A percentile compares a stretch with the other conserved stretches of the same genome.
phyloP scores from a whole-genome alignment of 352 stramenopile species.

The Phytophthora sp. region DNA sequence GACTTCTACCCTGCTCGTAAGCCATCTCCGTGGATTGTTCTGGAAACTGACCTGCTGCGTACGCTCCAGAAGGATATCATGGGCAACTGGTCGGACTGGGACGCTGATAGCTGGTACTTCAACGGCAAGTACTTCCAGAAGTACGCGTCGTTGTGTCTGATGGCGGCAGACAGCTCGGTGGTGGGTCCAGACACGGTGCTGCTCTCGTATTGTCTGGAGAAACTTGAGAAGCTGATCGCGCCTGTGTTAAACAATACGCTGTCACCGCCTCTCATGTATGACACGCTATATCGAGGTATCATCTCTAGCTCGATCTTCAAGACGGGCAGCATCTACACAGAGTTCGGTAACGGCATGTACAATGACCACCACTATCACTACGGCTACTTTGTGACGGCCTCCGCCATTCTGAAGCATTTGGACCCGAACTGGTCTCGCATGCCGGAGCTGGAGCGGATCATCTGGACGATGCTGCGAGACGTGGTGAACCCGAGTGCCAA shows the following conservation, averaged over 20 bases:
- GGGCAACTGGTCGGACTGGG: constrained; percentile 48
- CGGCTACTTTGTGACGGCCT: constrained; percentile 72
- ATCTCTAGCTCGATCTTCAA: constrained; percentile 55
- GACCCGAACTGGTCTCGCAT: constrained; percentile 67
- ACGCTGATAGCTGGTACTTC: constrained; percentile 72
- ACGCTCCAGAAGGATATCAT: constrained; percentile 65
- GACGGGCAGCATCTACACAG: constrained; percentile 52
- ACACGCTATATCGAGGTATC: constrained; percentile 70
- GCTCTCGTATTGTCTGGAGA: constrained; percentile 55
- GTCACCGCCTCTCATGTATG: constrained; percentile 59
- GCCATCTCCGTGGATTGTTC: constrained; percentile 33
- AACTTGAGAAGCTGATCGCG: constrained; percentile 60
- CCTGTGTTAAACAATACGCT: constrained; percentile 68
- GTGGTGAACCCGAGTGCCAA: constrained; percentile 66
- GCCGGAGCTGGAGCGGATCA: constrained; percentile 59
- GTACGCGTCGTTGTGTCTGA: constrained; percentile 79
- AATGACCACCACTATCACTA: constrained; percentile 89
- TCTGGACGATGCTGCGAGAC: constrained; percentile 73
- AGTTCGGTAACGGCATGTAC: constrained; percentile 83
- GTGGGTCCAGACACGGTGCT: constrained; percentile 56
- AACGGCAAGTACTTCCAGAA: constrained; percentile 83
- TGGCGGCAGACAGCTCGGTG: constrained; percentile 58
- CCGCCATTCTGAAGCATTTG: constrained; percentile 67
- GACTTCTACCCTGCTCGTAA: constrained; percentile 60
- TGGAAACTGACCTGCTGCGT: constrained; percentile 47